Evolutionary conservation across 805 yeast genomes (phyloP).

Genomic region (Cyberlindnera galapagoensis): DNA sequence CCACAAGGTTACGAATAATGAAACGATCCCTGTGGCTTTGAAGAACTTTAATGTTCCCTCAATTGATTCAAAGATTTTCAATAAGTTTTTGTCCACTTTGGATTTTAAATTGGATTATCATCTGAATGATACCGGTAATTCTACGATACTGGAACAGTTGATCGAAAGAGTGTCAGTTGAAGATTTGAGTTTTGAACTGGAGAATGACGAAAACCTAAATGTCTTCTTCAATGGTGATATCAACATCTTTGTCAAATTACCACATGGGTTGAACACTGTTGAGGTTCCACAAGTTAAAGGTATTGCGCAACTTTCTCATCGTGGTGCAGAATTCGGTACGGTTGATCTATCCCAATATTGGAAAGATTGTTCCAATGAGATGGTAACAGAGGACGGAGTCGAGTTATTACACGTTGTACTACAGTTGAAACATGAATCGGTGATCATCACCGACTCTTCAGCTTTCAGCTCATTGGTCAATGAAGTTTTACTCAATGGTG

Average conservation of each 20-base stretch:
- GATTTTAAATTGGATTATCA: conserved; percentile 13
- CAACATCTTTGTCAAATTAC: conserved; percentile 25
- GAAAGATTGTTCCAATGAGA: conserved; percentile 35
- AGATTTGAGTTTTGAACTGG: conserved; percentile 29
- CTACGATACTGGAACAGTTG: conserved; percentile 15
- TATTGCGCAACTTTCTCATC: conserved; percentile 28
- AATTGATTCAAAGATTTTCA: conserved; percentile 12
- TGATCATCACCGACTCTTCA: conserved; percentile 34
- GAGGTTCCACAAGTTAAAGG: conserved; percentile 7
- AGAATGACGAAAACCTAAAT: conserved; percentile 25
- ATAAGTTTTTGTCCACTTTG: conserved; percentile 14
- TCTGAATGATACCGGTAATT: too few relatives aligned
- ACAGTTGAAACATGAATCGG: conserved; percentile 34
- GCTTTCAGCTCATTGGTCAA: conserved; percentile 38
- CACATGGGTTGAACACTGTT: conserved; percentile 26
- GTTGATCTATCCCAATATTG: conserved; percentile 38
- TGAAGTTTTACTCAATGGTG: conserved; percentile 35
- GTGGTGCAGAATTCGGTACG: conserved; percentile 36
- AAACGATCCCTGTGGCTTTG: conserved; percentile 11
- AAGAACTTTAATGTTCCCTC: conserved; percentile 1
- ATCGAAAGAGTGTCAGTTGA: conserved; percentile 33
- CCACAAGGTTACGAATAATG: conserved; percentile 13
- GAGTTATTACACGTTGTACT: conserved; percentile 31
- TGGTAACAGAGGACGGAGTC: conserved; percentile 9
- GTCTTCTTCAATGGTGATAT: conserved; percentile 36